These are phyloP conservation scores for Moricandia arvensis DNA, from an alignment of 345 rosid genomes.

Conservation along the genomic window DNA sequence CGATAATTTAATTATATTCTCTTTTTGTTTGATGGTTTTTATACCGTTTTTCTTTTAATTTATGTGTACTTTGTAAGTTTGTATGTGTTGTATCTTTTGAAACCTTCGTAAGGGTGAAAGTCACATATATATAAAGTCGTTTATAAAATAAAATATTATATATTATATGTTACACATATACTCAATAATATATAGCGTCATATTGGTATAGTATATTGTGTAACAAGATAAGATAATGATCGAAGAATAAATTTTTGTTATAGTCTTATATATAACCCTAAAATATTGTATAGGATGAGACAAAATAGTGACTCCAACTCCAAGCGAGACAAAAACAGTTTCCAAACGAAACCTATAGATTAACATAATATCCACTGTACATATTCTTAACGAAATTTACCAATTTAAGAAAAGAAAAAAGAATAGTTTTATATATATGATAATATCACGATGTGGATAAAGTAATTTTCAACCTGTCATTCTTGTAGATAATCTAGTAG, in stretches of 20 bases:
- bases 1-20: neutral
- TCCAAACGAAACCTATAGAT: neutral
- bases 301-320: neutral
- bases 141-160: neutral
- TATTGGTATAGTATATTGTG: neutral
- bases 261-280: neutral
- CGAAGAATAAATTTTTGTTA: neutral
- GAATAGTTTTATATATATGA: too few species aligned
- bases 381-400: neutral
- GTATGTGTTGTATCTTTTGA: neutral
- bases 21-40: neutral
- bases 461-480: conserved; percentile 4
- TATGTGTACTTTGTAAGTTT: too few species aligned
- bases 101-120: neutral
- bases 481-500: conserved; percentile 6
- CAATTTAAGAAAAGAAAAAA: neutral
- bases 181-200: neutral
- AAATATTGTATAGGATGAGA: neutral
- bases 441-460: neutral
- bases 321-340: neutral
- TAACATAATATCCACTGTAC: neutral
- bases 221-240: neutral
- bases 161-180: neutral
- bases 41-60: neutral
- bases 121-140: neutral